Evolutionary conservation across 1,284 basidiomycete species (phyloP), one percentile per base, ranked within the genome.

Genomic region (Athelia psychrophila): DNA sequence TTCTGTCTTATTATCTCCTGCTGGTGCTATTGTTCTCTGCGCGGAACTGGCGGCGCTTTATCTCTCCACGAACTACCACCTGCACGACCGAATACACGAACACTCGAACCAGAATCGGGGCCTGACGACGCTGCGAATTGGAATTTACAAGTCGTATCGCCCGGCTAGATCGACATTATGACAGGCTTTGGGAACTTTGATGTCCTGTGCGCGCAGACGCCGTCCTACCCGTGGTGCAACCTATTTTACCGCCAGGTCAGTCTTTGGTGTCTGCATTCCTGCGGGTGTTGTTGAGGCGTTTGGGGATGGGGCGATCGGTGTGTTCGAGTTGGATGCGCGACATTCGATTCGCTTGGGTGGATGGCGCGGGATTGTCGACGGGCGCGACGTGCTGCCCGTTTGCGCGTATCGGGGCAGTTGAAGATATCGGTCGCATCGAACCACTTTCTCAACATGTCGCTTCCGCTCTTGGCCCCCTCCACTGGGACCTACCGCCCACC

Each of bases 161-260:
- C 38, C 38, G 9, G n/a, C n/a, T 40, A 23, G 36, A 33, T 45
- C 25, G 36, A 25, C 48, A 19, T 27, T 36, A 83, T 81, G 81
- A 69, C 71, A 49, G 67, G 61, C 55, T 86, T 87, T 60, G 84
- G 84, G 52, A 81, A 85, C 58, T 85, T 86, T 63, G 62, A 65
- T 58, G 68, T 78, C 16, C 74, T 86, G 19, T 86, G 84, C 65
- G 69, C 71, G 22, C 64, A 76, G 24, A 74, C 76, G 10, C 85
- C 85, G 1, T 84, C 82, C 23, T 86, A 86, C 59, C 73, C 83
- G 1, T 85, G 84, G 83, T 86, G 84, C 64, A 86, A 86, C 60
- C 80, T 86, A 58, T 87, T 87, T 67, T 85, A 83, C 62, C 76
- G 75, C 55, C 84, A 86, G 72, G 83, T 77, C 10, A 25, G 60